A percentile compares a stretch with the other conserved stretches of the same genome.
These are phyloP conservation scores for Tulasnella sp. DNA, from an alignment of 768 basidiomycete genomes.

Conservation along the genomic window DNA sequence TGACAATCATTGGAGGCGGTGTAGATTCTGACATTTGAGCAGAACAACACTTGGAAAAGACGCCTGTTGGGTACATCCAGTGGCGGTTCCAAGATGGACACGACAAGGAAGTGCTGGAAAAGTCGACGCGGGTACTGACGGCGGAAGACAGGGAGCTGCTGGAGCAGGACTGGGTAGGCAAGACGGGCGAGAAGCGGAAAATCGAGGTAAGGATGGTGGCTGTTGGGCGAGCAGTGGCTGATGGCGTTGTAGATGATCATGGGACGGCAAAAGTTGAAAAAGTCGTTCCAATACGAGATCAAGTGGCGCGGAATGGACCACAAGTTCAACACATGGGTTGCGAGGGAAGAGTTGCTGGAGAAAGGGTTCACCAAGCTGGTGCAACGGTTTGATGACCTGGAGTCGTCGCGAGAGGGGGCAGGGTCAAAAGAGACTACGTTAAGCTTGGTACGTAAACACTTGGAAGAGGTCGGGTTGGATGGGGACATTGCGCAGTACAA, in stretches of 20 bases:
- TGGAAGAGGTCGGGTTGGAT: constrained; percentile 92
- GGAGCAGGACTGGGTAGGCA: constrained; percentile 81
- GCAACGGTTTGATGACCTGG: constrained; percentile 91
- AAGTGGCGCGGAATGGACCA: constrained; percentile 78
- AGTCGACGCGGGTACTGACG: constrained; percentile 82
- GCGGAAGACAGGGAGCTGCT: constrained; percentile 66
- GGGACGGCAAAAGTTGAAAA: constrained; percentile 96
- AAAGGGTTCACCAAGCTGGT: constrained; percentile 86
- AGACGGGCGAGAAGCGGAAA: constrained; percentile 80
- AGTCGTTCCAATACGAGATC: constrained; percentile 85
- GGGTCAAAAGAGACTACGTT: constrained; percentile 77
- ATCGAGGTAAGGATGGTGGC: constrained; percentile 52
- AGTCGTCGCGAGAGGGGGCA: constrained; percentile 90
- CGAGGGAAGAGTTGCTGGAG: constrained; percentile 70
- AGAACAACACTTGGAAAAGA: constrained; percentile 93
- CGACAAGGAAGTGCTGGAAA: constrained; percentile 88
- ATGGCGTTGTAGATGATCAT: constrained; percentile 48
- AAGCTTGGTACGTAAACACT: constrained; percentile 72
- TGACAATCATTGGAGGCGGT: constrained; percentile 1
- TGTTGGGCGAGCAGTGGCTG: constrained; percentile 8
- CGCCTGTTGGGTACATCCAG: constrained; percentile 91
- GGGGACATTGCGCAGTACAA: constrained; percentile 98
- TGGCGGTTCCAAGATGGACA: constrained; percentile 99
- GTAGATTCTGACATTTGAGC: constrained; percentile 3
- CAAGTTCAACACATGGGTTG: constrained; percentile 82